phyloP scores from a whole-genome alignment of 192 early-diverging fungal genomes.

The Umbelopsis sp. region DNA sequence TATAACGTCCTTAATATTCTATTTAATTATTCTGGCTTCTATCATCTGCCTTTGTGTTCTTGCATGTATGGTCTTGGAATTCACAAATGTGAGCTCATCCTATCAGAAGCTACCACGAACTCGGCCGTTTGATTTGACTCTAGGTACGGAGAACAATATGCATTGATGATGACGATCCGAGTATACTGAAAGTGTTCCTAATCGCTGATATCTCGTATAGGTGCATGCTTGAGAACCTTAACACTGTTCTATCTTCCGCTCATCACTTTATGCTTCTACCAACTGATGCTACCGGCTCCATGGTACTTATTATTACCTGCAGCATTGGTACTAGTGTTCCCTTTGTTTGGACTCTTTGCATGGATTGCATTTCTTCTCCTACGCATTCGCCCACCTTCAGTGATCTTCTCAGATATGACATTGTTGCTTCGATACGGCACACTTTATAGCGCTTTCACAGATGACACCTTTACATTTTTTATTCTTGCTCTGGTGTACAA shows the following conservation, averaged over 20 bases:
- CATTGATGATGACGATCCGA: too few species aligned
- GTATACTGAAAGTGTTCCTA: too few species aligned
- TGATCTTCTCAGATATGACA: constrained; percentile 40
- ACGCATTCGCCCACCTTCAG: constrained; percentile 29
- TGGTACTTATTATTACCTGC: constrained; percentile 34
- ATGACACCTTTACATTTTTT: constrained; percentile 43
- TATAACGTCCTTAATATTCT: constrained; percentile 23
- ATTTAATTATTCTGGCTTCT: constrained; percentile 21
- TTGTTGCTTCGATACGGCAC: constrained; percentile 46
- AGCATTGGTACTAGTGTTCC: constrained; percentile 36
- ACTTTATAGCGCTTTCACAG: constrained; percentile 48
- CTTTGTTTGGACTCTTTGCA: constrained; percentile 30
- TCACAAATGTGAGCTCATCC: not conserved
- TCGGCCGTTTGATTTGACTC: not conserved
- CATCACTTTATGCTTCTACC: constrained; percentile 46
- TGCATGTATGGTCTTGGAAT: constrained; percentile 2
- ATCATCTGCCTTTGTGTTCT: constrained; percentile 22
- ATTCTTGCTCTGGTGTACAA: constrained; percentile 34
- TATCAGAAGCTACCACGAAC: not conserved
- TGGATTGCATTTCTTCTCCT: constrained; percentile 42
- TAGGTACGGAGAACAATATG: too few species aligned
- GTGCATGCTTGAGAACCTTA: constrained; percentile 42
- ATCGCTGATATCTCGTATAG: constrained; percentile 21
- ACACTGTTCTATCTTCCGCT: constrained; percentile 44
- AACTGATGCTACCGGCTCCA: constrained; percentile 42